A percentile compares a stretch with the other conserved stretches of the same genome.
phyloP scores from a whole-genome alignment of 2,329 filamentous ascomycete species.

The Fusarium goolgardi region DNA sequence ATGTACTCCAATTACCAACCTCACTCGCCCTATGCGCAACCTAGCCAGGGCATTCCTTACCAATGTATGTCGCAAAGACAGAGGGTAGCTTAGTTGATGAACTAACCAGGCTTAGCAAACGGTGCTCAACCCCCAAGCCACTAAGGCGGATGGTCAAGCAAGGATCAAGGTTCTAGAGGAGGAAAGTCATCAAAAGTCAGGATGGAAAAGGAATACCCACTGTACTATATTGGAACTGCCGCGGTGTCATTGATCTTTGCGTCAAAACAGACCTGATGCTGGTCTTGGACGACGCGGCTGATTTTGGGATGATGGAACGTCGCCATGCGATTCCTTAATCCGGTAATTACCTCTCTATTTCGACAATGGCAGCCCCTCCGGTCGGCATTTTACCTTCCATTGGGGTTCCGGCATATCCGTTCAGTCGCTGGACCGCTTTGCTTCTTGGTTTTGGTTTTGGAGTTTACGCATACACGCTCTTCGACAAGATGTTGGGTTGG shows the following conservation, averaged over 20 bases:
- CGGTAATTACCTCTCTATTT: constrained; percentile 34
- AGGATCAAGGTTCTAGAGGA: constrained; percentile 44
- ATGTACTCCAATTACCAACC: constrained; percentile 70
- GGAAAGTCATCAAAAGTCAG: constrained; percentile 47
- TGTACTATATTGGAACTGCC: constrained; percentile 46
- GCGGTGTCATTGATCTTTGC: constrained; percentile 14
- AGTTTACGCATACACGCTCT: constrained; percentile 46
- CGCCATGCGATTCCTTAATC: constrained; percentile 5
- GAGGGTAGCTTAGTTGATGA: constrained; percentile 24
- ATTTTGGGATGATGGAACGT: constrained; percentile 14
- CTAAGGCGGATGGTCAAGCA: constrained; percentile 38
- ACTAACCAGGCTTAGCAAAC: constrained; percentile 48
- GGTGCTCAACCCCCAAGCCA: constrained; percentile 52
- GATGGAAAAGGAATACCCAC: constrained; percentile 45
- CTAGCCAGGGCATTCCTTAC: constrained; percentile 69
- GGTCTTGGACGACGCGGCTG: background rate
- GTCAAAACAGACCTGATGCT: background rate
- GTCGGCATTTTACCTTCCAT: background rate
- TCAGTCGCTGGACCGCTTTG: constrained; percentile 21
- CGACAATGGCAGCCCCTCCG: constrained; percentile 10
- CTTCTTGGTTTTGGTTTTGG: constrained; percentile 42
- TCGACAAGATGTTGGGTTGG: constrained; percentile 39
- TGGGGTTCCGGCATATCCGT: constrained; percentile 5
- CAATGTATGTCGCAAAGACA: constrained; percentile 60
- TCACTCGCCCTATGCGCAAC: constrained; percentile 68